Percentiles rank a stretch among this genome's conserved stretches.
phyloP scores from a whole-genome alignment of 2,329 filamentous ascomycete species.

The Hypoxylon sp. region DNA sequence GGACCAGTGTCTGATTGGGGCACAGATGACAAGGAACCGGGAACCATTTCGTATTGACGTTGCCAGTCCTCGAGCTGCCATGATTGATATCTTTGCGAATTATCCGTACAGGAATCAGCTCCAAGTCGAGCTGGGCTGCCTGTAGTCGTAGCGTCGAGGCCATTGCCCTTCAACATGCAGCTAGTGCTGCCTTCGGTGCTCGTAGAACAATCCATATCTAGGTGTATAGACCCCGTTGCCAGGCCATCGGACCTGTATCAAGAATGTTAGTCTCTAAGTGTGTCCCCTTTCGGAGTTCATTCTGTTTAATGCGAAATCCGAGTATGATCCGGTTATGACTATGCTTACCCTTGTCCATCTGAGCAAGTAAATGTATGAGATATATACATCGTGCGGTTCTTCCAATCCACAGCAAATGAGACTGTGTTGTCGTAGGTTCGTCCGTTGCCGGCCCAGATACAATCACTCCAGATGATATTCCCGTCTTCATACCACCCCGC shows the following conservation, averaged over 20 bases:
- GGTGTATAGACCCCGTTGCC: slow-evolving; percentile 51
- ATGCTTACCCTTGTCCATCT: slow-evolving; percentile 49
- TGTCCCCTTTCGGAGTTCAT: background rate
- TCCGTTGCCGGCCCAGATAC: slow-evolving; percentile 56
- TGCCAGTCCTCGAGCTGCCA: slow-evolving; percentile 55
- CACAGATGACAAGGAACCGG: slow-evolving; percentile 43
- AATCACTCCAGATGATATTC: slow-evolving; percentile 56
- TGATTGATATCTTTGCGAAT: slow-evolving; percentile 51
- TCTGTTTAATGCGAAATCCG: slow-evolving; percentile 1
- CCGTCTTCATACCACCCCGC: slow-evolving; percentile 52
- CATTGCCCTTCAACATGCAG: slow-evolving; percentile 46
- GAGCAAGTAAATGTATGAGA: slow-evolving; percentile 56
- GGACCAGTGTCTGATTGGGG: slow-evolving; percentile 51
- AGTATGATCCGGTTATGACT: background rate
- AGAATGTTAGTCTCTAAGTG: slow-evolving; percentile 1
- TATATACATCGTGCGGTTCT: slow-evolving; percentile 53
- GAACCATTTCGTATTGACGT: slow-evolving; percentile 50
- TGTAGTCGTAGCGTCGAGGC: slow-evolving; percentile 46
- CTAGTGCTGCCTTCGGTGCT: slow-evolving; percentile 42
- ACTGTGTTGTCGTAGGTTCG: slow-evolving; percentile 52
- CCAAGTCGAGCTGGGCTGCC: slow-evolving; percentile 31
- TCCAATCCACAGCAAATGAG: slow-evolving; percentile 56
- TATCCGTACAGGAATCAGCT: slow-evolving; percentile 47
- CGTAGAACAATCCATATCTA: slow-evolving; percentile 52
- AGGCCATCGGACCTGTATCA: slow-evolving; percentile 48